Conservation (phyloP, 495 filamentous ascomycete genomes). For the Aspergillus ellipticus region DNA sequence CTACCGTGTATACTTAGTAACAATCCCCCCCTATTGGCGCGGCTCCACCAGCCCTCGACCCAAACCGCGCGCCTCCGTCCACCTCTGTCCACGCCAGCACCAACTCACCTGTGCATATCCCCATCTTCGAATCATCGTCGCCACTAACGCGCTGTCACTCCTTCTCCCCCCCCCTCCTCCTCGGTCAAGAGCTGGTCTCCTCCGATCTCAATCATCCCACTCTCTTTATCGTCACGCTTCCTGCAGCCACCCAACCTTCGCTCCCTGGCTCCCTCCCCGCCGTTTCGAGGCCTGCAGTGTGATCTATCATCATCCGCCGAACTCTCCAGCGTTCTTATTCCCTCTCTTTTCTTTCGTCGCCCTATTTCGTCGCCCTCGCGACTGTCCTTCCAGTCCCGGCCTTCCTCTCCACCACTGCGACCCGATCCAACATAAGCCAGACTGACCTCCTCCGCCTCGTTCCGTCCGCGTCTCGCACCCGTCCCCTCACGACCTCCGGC, state of each 20-base stretch:
- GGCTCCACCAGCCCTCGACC: not conserved
- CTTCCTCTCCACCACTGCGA: not conserved
- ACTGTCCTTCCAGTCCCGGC: not conserved
- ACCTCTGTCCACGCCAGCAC: not conserved
- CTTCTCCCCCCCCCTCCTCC: no score
- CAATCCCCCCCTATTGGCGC: not conserved
- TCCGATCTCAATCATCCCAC: conserved; percentile 10
- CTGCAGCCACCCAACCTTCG: conserved; percentile 11
- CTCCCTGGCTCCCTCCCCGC: not conserved
- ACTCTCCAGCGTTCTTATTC: conserved; percentile 1
- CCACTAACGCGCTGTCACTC: not conserved
- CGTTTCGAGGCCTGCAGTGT: conserved; percentile 9
- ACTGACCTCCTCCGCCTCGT: not conserved
- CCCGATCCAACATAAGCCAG: not conserved
- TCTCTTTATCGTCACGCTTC: conserved; percentile 11
- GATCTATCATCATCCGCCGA: conserved; percentile 9
- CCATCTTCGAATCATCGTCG: conserved; percentile 9
- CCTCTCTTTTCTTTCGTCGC: conserved; percentile 3
- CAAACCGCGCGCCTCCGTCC: not conserved
- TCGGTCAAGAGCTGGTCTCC: conserved; percentile 8
- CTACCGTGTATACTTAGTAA: not conserved
- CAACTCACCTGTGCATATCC: conserved; percentile 11
- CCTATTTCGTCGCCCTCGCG: not conserved
- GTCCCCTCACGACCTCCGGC: not conserved
- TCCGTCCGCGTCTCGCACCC: not conserved